phyloP scores from a whole-genome alignment of 495 filamentous ascomycete species.

The Aspergillus sclerotioniger region DNA sequence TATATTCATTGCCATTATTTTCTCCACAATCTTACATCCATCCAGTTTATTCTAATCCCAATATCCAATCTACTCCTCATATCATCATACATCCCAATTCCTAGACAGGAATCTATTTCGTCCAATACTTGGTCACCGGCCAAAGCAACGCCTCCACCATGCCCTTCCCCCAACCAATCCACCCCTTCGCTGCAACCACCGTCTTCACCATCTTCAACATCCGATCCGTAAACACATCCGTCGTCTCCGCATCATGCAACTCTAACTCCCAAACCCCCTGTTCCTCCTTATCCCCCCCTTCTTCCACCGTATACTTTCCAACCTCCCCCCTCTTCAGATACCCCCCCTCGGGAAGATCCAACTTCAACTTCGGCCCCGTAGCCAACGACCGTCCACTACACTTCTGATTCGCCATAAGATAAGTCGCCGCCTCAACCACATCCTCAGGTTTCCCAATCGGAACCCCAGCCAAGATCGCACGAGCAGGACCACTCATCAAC shows the following conservation, averaged over 20 bases:
- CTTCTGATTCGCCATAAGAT: neutral
- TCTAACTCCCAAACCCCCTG: neutral
- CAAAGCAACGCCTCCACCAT: neutral
- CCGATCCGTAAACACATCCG: neutral
- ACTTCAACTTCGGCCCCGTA: neutral
- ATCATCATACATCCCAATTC: no score
- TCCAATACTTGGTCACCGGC: neutral
- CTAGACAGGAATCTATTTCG: no score
- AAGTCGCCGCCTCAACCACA: constrained; percentile 1
- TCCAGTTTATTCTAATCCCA: no score
- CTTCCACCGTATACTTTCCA: neutral
- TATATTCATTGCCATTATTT: no score
- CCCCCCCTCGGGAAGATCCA: neutral
- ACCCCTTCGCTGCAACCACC: neutral
- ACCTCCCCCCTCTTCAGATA: neutral
- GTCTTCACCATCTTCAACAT: neutral
- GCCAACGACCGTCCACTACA: neutral
- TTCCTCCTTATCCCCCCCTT: neutral
- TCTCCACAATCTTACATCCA: no score
- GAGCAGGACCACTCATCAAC: neutral
- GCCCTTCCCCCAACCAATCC: neutral
- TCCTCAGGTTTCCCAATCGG: neutral
- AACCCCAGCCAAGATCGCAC: neutral
- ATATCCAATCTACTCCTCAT: no score
- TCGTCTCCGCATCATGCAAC: neutral